phyloP scores from a whole-genome alignment of 148 eudicot species.

The Rhododendron ferrugineum region DNA sequence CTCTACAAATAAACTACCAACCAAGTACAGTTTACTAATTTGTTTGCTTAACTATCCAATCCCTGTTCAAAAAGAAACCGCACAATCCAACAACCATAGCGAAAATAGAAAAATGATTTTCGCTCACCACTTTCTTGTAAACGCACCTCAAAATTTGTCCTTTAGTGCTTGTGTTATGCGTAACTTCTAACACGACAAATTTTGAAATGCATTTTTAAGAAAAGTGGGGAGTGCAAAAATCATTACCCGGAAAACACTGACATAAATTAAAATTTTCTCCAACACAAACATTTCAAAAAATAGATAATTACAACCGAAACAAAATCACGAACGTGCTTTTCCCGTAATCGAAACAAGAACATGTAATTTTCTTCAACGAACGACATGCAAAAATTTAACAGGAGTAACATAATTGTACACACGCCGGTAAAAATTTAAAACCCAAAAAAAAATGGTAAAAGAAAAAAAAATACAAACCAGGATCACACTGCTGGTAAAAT shows the following conservation, averaged over 20 bases:
- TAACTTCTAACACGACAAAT: background rate
- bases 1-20: background rate
- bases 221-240: background rate
- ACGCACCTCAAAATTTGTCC: background rate
- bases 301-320: background rate
- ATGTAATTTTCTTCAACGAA: background rate
- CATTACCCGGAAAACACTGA: background rate
- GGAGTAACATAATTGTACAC: background rate
- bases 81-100: background rate
- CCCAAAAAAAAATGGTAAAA: background rate
- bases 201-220: background rate
- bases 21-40: background rate
- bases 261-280: background rate
- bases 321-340: background rate
- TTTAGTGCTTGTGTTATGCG: background rate
- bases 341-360: background rate
- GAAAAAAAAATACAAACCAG: slow-evolving; percentile 16
- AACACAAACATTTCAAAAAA: background rate
- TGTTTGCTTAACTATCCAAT: background rate
- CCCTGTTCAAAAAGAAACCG: background rate
- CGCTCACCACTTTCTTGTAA: background rate
- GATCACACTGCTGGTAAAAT: slow-evolving; percentile 37
- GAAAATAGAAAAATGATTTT: background rate
- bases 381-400: background rate
- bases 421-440: background rate